These are phyloP conservation scores for Starmerella etchellsii DNA, from an alignment of 805 yeast species.

Conservation along the genomic window DNA sequence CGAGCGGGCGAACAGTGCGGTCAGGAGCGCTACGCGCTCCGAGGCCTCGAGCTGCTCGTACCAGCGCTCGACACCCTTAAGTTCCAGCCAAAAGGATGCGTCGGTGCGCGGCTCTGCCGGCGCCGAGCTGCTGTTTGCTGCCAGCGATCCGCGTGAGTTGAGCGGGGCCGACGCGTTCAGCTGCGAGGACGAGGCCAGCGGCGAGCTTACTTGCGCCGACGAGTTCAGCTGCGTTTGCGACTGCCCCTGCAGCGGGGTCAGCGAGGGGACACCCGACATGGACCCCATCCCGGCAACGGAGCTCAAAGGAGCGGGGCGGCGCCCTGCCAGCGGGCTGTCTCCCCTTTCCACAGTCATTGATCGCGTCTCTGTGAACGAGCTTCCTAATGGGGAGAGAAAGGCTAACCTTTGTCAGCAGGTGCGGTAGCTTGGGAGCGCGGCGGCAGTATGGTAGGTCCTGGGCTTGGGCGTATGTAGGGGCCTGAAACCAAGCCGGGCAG, in stretches of 20 bases:
- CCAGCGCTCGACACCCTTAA: slow-evolving; percentile 30
- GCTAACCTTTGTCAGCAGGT: slow-evolving; percentile 9
- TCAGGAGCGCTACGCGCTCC: slow-evolving; percentile 31
- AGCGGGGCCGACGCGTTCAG: not conserved
- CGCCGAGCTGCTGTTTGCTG: not conserved
- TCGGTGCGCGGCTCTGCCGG: not conserved
- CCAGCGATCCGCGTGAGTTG: not conserved
- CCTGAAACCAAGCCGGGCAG: no score
- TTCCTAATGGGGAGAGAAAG: no score
- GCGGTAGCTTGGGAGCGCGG: no score
- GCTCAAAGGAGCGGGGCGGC: slow-evolving; percentile 16
- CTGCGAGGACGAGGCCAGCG: not conserved
- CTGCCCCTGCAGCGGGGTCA: no score
- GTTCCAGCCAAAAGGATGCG: slow-evolving; percentile 17
- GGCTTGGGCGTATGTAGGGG: no score
- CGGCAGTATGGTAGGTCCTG: no score
- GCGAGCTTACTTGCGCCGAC: not conserved
- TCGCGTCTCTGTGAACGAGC: not conserved
- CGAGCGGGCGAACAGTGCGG: slow-evolving; percentile 27
- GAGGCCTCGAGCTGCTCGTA: slow-evolving; percentile 28
- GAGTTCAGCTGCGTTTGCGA: no score
- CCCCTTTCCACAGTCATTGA: slow-evolving; percentile 19
- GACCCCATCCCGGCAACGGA: slow-evolving; percentile 1
- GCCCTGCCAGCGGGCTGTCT: slow-evolving; percentile 23
- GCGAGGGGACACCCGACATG: no score